Evolutionary conservation across 495 filamentous ascomycete genomes (phyloP), one percentile per base, ranked within the genome.

Genomic region (Aspergillus homomorphus): DNA sequence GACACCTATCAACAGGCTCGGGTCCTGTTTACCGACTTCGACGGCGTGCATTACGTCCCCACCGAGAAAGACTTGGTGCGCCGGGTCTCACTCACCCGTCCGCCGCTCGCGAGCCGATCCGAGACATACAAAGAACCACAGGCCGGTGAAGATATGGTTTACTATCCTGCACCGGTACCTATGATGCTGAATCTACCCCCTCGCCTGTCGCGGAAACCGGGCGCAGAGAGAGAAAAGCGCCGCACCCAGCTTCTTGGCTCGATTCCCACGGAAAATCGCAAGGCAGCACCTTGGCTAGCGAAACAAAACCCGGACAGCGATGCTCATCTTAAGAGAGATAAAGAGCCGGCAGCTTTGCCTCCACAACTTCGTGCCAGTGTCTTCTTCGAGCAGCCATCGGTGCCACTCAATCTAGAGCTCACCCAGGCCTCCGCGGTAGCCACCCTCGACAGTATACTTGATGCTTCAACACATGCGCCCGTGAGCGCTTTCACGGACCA

Each of bases 401-500:
- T 80, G 21, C 62, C 78, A 4, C 82, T 87, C 28, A 77, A 87
- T 18, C 69, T 96, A 19, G 81, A 91, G 59, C 72, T 92, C 23
- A 91, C 88, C 68, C 83, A 86, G 42, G 83, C 87, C 14, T 96
- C 92, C 48, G 90, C 92, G 16, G 91, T 91, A 61, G 87, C 83
- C 33, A 97, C 93, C 0, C 79, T 98, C 9, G 94, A 98, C 56
- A 94, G 86, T 65, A 94, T 98, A 45, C 80, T 98, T 10, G 90
- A 97, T 71, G 94, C 94, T n/a, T 96, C 94, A 4, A 89, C 91
- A 3, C 81, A 81, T 58, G 94, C 95, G 2, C 94, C 94, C n/a
- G 90, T 96, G 45, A 90, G 81, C 45, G 94, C 94, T 51, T 98
- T 97, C 65, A 96, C 91, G 0, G 92, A 98, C 66, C 94, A 98